phyloP scores from a whole-genome alignment of 768 basidiomycete genomes.

The Clavaria fumosa region DNA sequence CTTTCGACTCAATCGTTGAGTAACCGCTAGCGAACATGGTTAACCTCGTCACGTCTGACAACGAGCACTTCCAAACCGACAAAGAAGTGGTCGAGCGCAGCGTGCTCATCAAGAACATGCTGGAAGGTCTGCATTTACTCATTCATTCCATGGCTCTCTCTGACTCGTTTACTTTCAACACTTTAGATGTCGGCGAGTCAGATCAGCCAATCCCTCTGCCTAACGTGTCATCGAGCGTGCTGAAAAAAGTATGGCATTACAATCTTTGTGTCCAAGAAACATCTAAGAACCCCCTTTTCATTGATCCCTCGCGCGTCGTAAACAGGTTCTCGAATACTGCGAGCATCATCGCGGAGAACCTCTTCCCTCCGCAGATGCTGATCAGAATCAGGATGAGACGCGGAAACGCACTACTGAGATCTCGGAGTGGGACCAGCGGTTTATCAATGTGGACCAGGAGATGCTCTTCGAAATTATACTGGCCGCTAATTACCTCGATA shows the following conservation, averaged over 20 bases:
- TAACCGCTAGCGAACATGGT: too few species aligned
- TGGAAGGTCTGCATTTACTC: constrained; percentile 60
- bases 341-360: constrained; percentile 97
- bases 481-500: constrained; percentile 98
- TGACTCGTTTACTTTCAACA: constrained; percentile 11
- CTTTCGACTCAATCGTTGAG: too few species aligned
- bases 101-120: constrained; percentile 98
- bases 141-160: constrained; percentile 5
- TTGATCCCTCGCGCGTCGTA: neutral
- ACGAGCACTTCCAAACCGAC: constrained; percentile 86
- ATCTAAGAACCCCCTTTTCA: neutral
- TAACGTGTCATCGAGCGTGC: constrained; percentile 82
- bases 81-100: constrained; percentile 90
- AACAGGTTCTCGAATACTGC: constrained; percentile 94
- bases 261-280: neutral
- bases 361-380: constrained; percentile 72
- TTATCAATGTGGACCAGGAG: constrained; percentile 97
- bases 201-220: constrained; percentile 91
- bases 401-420: constrained; percentile 98
- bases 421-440: constrained; percentile 98
- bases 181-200: constrained; percentile 79
- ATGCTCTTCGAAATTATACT: constrained; percentile 99
- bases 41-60: constrained; percentile 86
- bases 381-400: constrained; percentile 79
- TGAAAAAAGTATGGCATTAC: constrained; percentile 67